These are phyloP conservation scores for Cryphonectria carpinicola DNA, from an alignment of 2,329 filamentous ascomycete genomes.

Conservation along the genomic window DNA sequence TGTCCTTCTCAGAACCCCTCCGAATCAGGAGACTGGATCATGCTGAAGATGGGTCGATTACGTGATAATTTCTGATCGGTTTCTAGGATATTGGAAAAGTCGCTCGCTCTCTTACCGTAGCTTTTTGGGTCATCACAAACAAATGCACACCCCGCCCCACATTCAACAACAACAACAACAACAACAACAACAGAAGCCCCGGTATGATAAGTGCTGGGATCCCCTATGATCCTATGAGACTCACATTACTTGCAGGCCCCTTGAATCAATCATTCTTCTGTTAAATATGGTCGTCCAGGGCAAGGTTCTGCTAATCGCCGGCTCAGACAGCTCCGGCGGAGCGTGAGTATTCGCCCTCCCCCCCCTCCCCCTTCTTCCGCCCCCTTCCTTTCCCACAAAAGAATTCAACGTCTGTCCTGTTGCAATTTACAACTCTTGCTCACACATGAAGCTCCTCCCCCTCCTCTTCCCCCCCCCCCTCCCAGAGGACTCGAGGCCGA, in stretches of 20 bases:
- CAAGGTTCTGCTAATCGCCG: slow-evolving; percentile 79
- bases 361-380: background rate
- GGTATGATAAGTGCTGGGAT: background rate
- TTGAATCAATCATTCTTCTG: background rate
- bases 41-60: slow-evolving; percentile 24
- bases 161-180: background rate
- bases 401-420: slow-evolving; percentile 16
- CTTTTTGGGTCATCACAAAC: slow-evolving; percentile 10
- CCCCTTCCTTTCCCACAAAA: no score
- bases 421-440: background rate
- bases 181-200: background rate
- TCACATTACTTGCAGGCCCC: no score
- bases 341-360: slow-evolving; percentile 59
- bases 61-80: slow-evolving; percentile 22
- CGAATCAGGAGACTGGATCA: background rate
- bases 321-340: slow-evolving; percentile 89
- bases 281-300: slow-evolving; percentile 43
- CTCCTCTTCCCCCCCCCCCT: background rate
- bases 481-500: slow-evolving; percentile 89
- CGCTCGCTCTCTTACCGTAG: background rate
- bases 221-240: no score
- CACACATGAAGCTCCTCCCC: background rate
- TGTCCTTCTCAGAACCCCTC: background rate
- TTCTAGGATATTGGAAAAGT: background rate
- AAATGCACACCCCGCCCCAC: slow-evolving; percentile 4